phyloP scores from a whole-genome alignment of 2,329 filamentous ascomycete genomes.

The Fusarium sp. region DNA sequence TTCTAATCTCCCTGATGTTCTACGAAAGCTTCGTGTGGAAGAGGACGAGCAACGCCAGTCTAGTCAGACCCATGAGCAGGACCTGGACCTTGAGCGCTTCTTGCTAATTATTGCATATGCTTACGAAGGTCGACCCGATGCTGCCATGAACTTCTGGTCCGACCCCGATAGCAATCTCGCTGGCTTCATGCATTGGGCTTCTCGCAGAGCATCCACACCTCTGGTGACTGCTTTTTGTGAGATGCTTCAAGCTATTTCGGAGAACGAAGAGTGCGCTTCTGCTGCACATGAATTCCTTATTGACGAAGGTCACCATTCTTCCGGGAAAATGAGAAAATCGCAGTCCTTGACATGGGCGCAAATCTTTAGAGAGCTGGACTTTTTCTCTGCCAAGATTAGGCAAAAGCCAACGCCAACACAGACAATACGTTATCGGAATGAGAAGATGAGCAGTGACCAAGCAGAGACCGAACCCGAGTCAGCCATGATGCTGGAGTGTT shows the following conservation, averaged over 20 bases:
- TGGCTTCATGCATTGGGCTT: constrained; percentile 98
- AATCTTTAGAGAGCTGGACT: constrained; percentile 89
- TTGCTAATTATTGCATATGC: constrained; percentile 92
- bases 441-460: constrained; percentile 73
- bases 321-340: constrained; percentile 83
- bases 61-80: constrained; percentile 74
- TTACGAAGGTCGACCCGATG: constrained; percentile 87
- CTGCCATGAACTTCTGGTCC: constrained; percentile 89
- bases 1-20: constrained; percentile 91
- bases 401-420: constrained; percentile 71
- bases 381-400: constrained; percentile 83
- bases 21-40: constrained; percentile 86
- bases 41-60: constrained; percentile 88
- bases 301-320: constrained; percentile 81
- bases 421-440: constrained; percentile 62
- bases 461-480: constrained; percentile 91
- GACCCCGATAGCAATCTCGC: constrained; percentile 93
- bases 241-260: constrained; percentile 90
- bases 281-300: constrained; percentile 89
- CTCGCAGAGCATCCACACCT: constrained; percentile 93
- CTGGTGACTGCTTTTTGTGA: constrained; percentile 96
- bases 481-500: constrained; percentile 96
- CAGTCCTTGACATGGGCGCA: constrained; percentile 92
- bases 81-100: constrained; percentile 87
- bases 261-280: constrained; percentile 84